Evolutionary conservation across 2,329 filamentous ascomycete genomes (phyloP).

Genomic region (Kalaharituber pfeilii): DNA sequence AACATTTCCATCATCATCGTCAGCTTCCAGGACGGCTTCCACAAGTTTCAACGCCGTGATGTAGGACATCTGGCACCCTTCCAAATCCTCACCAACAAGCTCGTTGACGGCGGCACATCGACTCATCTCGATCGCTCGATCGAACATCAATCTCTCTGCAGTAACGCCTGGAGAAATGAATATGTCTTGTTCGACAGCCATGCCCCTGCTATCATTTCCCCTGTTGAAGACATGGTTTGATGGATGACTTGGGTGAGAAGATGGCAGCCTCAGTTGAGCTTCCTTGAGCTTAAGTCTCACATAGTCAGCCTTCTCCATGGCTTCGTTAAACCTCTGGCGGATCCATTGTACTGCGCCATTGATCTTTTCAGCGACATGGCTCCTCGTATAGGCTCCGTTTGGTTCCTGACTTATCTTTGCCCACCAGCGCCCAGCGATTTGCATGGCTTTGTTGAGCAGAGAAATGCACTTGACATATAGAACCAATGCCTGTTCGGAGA

Average conservation of each 20-base stretch:
- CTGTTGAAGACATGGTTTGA: conserved; percentile 25
- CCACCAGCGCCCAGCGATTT: conserved; percentile 90
- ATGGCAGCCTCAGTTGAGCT: conserved; percentile 65
- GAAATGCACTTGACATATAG: conserved; percentile 89
- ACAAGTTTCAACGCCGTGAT: conserved; percentile 86
- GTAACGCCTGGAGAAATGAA: conserved; percentile 75
- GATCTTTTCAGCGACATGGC: conserved; percentile 45
- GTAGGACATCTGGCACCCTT: conserved; percentile 81
- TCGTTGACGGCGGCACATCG: conserved; percentile 87
- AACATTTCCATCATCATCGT: conserved; percentile 23
- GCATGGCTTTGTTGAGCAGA: conserved; percentile 83
- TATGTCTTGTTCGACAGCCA: conserved; percentile 51
- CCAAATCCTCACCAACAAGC: conserved; percentile 74
- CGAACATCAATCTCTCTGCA: conserved; percentile 95
- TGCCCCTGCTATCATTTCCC: conserved; percentile 12
- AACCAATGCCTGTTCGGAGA: conserved; percentile 88
- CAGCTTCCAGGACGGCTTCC: conserved; percentile 67
- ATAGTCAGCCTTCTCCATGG: conserved; percentile 86
- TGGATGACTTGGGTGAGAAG: conserved; percentile 73
- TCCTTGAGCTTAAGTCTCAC: conserved; percentile 78
- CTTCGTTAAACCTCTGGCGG: conserved; percentile 85
- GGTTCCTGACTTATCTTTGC: conserved; percentile 43
- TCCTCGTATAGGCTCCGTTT: conserved; percentile 31
- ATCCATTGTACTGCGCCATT: conserved; percentile 95
- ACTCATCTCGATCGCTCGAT: conserved; percentile 93